Evolutionary conservation across 2,329 filamentous ascomycete species (phyloP).

Genomic region (Beauveria sp.): DNA sequence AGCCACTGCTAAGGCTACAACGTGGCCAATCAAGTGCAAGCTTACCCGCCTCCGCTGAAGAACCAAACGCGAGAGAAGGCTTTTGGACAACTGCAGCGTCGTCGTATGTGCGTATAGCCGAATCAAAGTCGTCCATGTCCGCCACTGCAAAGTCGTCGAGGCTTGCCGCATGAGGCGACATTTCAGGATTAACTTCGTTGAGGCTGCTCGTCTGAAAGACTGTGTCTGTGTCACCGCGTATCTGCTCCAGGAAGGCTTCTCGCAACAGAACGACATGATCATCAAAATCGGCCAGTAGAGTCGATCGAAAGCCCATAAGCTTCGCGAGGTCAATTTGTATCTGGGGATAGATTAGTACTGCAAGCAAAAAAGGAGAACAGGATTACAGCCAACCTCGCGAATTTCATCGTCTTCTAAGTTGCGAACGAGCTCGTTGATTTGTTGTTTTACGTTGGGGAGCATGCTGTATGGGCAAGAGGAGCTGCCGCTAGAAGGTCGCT

Average conservation of each 20-base stretch:
- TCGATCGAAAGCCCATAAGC: too few relatives aligned
- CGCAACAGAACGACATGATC: too few relatives aligned
- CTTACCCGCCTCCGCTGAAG: background rate
- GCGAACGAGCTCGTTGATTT: too few relatives aligned
- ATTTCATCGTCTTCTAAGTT: too few relatives aligned
- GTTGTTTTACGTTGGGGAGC: too few relatives aligned
- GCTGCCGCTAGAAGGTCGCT: too few relatives aligned
- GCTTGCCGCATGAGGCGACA: background rate
- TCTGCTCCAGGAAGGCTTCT: background rate
- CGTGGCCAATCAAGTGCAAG: background rate
- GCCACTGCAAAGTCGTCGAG: background rate
- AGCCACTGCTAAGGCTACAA: background rate
- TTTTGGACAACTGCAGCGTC: background rate
- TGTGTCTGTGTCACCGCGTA: background rate
- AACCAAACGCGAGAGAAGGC: background rate
- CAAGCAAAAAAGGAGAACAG: too few relatives aligned
- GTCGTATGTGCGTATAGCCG: background rate
- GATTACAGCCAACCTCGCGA: too few relatives aligned
- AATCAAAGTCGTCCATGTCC: background rate
- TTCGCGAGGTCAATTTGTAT: too few relatives aligned
- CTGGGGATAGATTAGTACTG: too few relatives aligned
- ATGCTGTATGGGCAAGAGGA: too few relatives aligned
- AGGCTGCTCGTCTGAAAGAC: background rate
- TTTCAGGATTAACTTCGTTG: background rate
- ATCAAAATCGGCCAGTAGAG: too few relatives aligned